Evolutionary conservation across 495 filamentous ascomycete genomes (phyloP), one percentile per base, ranked within the genome.

Genomic region (Schizothecium vesticola): DNA sequence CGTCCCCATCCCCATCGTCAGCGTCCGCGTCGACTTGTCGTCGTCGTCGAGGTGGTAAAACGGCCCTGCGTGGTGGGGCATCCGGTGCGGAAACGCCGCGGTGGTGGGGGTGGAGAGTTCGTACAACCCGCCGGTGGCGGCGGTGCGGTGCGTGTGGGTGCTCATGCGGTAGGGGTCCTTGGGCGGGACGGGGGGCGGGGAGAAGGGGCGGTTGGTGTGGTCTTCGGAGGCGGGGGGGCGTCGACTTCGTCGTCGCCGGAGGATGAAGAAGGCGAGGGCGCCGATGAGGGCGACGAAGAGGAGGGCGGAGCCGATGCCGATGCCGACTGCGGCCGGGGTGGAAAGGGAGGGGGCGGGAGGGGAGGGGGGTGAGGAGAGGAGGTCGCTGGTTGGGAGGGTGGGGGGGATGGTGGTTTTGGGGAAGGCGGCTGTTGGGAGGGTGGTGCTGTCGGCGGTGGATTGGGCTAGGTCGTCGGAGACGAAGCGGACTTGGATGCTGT

Each of bases 401-500:
- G 23, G 59, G 4, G 65, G 19, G 13, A 59, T 22, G 43, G 56
- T 23, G 66, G 65, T 51, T 26, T 59, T 59, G 0, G 56, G 16
- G 65, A 22, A 3, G 57, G 61, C 61, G 0, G 36, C 65, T 24
- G 64, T 29, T 13, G 62, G 16, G 58, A 36, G n/a, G 8, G 65
- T 66, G 10, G 51, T 21, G 55, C 29, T 63, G 58, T 56, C 22
- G 10, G 11, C 23, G 64, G 55, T 65, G 59, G 36, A 58, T 66
- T 66, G 66, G 28, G 19, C 19, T 23, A 26, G 22, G 33, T 26
- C 43, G 63, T 13, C 63, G 3, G 24, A 16, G 43, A 8, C 31
- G 63, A 75, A 73, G 24, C 74, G 72, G 16, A 77, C 70, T 36
- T 76, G 71, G 23, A 77, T 71, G 56, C 75, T 69, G 28, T 72